Evolutionary conservation across 2,329 filamentous ascomycete species (phyloP).

Genomic region (Aspergillus sp.): DNA sequence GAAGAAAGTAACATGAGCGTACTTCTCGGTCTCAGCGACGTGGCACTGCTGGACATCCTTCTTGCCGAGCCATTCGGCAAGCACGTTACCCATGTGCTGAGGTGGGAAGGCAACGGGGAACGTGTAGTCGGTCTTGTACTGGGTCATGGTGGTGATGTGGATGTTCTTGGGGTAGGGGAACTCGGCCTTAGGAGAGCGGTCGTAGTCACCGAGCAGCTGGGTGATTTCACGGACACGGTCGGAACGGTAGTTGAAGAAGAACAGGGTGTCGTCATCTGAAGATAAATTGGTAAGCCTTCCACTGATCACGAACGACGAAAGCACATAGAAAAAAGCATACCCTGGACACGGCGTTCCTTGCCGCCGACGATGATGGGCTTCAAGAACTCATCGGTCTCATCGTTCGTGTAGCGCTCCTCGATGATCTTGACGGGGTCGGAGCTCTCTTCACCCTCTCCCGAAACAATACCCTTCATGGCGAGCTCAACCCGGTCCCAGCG

Average conservation of each 20-base stretch:
- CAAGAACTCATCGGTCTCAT: constrained; percentile 94
- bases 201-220: constrained; percentile 86
- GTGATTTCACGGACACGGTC: constrained; percentile 96
- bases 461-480: constrained; percentile 80
- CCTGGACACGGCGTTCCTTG: constrained; percentile 79
- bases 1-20: constrained; percentile 99
- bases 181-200: constrained; percentile 85
- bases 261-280: constrained; percentile 83
- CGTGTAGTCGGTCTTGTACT: constrained; percentile 93
- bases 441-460: constrained; percentile 82
- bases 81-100: constrained; percentile 95
- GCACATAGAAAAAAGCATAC: constrained; percentile 44
- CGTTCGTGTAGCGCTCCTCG: constrained; percentile 81
- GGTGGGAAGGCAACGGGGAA: constrained; percentile 92
- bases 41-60: constrained; percentile 90
- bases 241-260: constrained; percentile 99
- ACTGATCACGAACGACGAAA: background rate
- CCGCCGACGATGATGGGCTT: constrained; percentile 96
- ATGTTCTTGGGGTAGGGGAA: constrained; percentile 92
- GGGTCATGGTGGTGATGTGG: constrained; percentile 91
- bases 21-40: constrained; percentile 98
- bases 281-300: constrained; percentile 18
- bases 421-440: constrained; percentile 83
- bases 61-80: constrained; percentile 93
- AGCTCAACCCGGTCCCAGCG: constrained; percentile 94